Conservation (phyloP, 2,329 filamentous ascomycete species). For the Rutstroemia sp. region DNA sequence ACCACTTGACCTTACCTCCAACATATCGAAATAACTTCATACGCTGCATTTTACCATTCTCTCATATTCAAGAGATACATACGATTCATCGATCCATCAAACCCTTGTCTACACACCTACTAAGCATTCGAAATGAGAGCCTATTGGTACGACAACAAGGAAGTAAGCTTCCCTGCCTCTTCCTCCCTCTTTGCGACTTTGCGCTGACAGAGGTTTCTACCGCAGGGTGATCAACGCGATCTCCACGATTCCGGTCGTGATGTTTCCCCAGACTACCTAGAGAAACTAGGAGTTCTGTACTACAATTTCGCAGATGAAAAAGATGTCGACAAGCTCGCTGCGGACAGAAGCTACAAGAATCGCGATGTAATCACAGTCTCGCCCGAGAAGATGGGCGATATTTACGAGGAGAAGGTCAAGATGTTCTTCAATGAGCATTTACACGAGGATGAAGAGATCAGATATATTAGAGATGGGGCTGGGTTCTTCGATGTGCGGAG, state of each 20-base stretch:
- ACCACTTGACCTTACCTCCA: too few species aligned
- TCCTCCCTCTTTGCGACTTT: constrained; percentile 1
- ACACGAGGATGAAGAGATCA: constrained; percentile 97
- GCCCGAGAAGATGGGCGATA: constrained; percentile 72
- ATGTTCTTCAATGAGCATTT: constrained; percentile 91
- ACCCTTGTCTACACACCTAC: not conserved
- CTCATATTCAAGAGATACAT: not conserved
- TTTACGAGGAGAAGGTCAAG: constrained; percentile 91
- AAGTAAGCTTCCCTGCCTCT: constrained; percentile 36
- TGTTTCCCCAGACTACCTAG: constrained; percentile 59
- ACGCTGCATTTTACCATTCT: too few species aligned
- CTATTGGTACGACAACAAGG: constrained; percentile 63
- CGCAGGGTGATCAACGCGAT: constrained; percentile 83
- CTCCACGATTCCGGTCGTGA: constrained; percentile 77
- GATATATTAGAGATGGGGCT: constrained; percentile 81
- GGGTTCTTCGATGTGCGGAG: constrained; percentile 92
- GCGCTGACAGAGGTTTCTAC: constrained; percentile 8
- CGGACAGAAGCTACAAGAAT: constrained; percentile 79
- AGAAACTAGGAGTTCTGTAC: constrained; percentile 73
- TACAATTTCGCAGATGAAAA: constrained; percentile 56
- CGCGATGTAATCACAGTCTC: constrained; percentile 89
- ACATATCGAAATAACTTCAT: too few species aligned
- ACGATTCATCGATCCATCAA: not conserved
- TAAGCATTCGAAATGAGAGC: constrained; percentile 50
- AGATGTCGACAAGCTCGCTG: constrained; percentile 67